A percentile compares a stretch with the other conserved stretches of the same genome.
phyloP scores from a whole-genome alignment of 768 basidiomycete genomes.

The Suillus americanus region DNA sequence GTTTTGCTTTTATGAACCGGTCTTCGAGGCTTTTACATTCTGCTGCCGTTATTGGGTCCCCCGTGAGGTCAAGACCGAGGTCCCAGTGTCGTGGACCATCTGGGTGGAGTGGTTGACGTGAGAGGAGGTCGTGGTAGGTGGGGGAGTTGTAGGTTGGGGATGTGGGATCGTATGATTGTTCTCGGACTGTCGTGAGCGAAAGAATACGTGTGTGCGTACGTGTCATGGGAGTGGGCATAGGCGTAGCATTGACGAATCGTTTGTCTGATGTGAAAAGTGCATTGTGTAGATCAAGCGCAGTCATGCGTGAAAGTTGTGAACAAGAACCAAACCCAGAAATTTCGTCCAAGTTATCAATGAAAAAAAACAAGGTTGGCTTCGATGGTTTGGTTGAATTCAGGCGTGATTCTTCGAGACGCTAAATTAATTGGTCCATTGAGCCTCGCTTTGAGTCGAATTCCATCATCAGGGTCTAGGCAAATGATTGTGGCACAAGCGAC shows the following conservation, averaged over 20 bases:
- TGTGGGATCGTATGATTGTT: constrained; percentile 13
- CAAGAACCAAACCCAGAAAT: neutral
- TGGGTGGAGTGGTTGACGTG: constrained; percentile 44
- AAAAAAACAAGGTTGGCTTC: constrained; percentile 8
- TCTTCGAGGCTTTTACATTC: constrained; percentile 34
- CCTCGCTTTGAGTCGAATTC: neutral
- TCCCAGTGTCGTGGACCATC: constrained; percentile 35
- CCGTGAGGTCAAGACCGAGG: constrained; percentile 28
- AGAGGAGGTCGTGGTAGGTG: constrained; percentile 37
- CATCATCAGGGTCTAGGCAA: constrained; percentile 5
- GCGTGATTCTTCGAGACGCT: neutral
- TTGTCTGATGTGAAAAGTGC: constrained; percentile 41
- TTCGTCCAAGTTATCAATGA: neutral
- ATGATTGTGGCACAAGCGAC: neutral
- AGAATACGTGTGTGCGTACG: constrained; percentile 8
- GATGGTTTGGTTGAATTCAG: neutral
- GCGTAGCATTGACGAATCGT: neutral
- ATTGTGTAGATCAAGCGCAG: constrained; percentile 59
- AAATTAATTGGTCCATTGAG: constrained; percentile 2
- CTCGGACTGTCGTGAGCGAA: constrained; percentile 5
- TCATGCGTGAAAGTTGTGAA: constrained; percentile 35
- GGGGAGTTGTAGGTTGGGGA: constrained; percentile 19
- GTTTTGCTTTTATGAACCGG: constrained; percentile 25
- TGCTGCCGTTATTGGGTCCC: constrained; percentile 29
- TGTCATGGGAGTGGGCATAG: neutral